phyloP scores from a whole-genome alignment of 2,329 filamentous ascomycete genomes.

The Alternaria atra region DNA sequence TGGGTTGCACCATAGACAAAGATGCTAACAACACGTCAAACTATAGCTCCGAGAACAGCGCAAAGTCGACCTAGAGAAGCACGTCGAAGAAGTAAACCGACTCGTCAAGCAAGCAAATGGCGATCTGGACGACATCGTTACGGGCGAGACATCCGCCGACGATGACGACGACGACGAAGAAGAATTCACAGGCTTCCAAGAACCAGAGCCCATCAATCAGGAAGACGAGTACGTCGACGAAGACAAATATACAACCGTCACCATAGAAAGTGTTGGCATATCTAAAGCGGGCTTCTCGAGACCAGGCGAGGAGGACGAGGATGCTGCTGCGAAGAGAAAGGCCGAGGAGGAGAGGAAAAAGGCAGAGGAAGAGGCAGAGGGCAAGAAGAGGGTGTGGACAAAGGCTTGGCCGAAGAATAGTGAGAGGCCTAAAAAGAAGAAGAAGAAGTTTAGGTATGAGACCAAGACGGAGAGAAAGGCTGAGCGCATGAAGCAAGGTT shows the following conservation, averaged over 20 bases:
- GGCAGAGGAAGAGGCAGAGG: slow-evolving; percentile 55
- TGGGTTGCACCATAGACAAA: background rate
- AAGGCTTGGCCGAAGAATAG: slow-evolving; percentile 61
- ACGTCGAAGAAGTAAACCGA: slow-evolving; percentile 78
- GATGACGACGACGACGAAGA: slow-evolving; percentile 62
- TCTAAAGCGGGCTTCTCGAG: slow-evolving; percentile 76
- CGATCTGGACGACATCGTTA: slow-evolving; percentile 40
- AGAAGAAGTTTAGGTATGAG: slow-evolving; percentile 93
- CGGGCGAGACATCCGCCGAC: slow-evolving; percentile 44
- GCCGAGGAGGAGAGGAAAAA: slow-evolving; percentile 25
- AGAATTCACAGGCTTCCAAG: slow-evolving; percentile 45
- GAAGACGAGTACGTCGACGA: slow-evolving; percentile 97
- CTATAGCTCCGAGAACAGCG: slow-evolving; percentile 82
- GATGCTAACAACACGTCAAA: background rate
- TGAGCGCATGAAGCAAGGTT: slow-evolving; percentile 68
- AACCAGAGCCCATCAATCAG: slow-evolving; percentile 71
- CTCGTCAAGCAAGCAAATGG: slow-evolving; percentile 70
- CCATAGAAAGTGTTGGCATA: slow-evolving; percentile 86
- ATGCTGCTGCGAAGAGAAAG: slow-evolving; percentile 34
- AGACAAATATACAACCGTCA: slow-evolving; percentile 94
- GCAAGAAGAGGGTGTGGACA: slow-evolving; percentile 61
- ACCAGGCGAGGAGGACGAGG: slow-evolving; percentile 49
- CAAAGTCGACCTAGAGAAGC: slow-evolving; percentile 80
- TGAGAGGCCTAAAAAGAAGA: slow-evolving; percentile 74
- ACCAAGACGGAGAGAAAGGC: slow-evolving; percentile 80